Evolutionary conservation across 805 yeast genomes (phyloP), one percentile per base, ranked within the genome.

Genomic region (Candida orba): DNA sequence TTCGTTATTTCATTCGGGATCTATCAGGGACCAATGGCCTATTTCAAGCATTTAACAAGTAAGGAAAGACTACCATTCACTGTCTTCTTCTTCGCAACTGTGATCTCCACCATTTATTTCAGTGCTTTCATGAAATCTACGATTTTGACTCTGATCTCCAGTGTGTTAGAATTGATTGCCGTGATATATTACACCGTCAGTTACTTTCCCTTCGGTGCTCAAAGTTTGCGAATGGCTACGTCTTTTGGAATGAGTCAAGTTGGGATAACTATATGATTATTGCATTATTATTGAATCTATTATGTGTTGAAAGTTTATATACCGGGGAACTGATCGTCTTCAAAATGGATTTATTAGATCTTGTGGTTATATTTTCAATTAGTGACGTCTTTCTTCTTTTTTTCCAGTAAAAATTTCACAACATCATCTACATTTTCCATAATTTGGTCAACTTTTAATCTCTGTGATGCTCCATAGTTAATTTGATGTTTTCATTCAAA

Each of bases 171-270:
- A 62, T 68, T 90, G 8, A 63, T 93, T 44, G 91, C 96, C 1
- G 89, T 93, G n/a, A 56, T 88, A 6, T 90, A 90, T 71, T 93
- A 93, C 62, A 81, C 93, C 0, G 72, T 91, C 35, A 85, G 95
- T 56, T 93, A 93, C 63, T 91, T 93, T 73, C 99, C 99, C 13
- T 84, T 90, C 67, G 99, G 99, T 12, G 85, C 91, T 1, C 83
- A 84, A 48, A 84, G 95, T 3, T 56, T 81, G 39, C 65, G 74
- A 48, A 68, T 79, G 61, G 72, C 82, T 1, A 68, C 78, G 14
- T 64, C 76, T 20, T 66, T 81, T 7, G 88, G 84, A 6, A 62
- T 75, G 6, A 69, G 75, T 44, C 79, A 77, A 44, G 52, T 57
- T n/a, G 50, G 57, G 14, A 34, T 56, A 23, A 52, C 51, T 27